Conservation (phyloP, 2,329 filamentous ascomycete genomes). For the Cercospora zeina region DNA sequence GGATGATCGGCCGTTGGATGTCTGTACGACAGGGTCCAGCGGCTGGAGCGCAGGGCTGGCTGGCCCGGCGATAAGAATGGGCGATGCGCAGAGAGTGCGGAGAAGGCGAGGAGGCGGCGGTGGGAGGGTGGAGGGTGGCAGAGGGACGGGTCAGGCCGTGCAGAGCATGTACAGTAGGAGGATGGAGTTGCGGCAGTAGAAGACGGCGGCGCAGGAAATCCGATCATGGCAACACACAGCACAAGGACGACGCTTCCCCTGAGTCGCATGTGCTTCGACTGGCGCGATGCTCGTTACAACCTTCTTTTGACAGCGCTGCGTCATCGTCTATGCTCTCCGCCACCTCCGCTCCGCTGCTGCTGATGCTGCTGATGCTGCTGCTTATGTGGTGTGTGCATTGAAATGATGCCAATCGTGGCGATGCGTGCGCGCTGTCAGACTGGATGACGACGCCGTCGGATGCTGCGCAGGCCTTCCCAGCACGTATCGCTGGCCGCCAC, state of each 20-base stretch:
- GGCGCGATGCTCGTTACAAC: conserved; percentile 4
- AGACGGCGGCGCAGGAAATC: background rate
- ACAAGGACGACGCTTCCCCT: background rate
- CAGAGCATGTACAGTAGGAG: too few relatives aligned
- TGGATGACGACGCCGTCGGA: background rate
- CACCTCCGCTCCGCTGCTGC: background rate
- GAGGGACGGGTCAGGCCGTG: background rate
- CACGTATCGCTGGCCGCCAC: background rate
- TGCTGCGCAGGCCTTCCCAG: background rate
- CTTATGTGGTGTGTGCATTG: too few relatives aligned
- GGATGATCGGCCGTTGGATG: conserved; percentile 11
- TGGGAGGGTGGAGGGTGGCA: background rate
- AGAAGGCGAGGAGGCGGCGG: background rate
- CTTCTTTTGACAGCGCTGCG: background rate
- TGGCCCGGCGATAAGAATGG: background rate
- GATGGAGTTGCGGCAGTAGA: too few relatives aligned
- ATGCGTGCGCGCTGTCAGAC: background rate
- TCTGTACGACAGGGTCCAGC: conserved; percentile 7
- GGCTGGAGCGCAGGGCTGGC: conserved; percentile 7
- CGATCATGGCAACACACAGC: background rate
- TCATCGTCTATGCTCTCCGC: background rate
- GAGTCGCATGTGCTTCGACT: background rate
- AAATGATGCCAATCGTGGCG: background rate
- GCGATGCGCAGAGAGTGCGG: background rate
- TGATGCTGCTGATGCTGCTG: background rate